phyloP scores from a whole-genome alignment of 2,329 filamentous ascomycete species.

The Fusarium citri region DNA sequence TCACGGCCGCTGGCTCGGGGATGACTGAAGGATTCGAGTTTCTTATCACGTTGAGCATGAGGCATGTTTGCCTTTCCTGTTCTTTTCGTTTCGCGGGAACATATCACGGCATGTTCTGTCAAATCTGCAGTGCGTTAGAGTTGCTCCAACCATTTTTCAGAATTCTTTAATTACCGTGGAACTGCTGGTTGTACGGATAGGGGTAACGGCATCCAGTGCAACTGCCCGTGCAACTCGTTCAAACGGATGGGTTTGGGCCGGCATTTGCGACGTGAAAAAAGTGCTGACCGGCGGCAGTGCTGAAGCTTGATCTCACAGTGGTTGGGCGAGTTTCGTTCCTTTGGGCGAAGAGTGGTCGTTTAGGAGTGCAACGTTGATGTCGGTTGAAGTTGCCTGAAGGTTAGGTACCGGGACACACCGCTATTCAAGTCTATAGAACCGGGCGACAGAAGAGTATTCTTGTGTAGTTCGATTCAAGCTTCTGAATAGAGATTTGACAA shows the following conservation, averaged over 20 bases:
- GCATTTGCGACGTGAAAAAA: slow-evolving; percentile 14
- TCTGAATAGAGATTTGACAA: neutral
- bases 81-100: slow-evolving; percentile 3
- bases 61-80: slow-evolving; percentile 29
- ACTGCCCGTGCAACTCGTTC: slow-evolving; percentile 30
- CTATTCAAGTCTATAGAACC: neutral
- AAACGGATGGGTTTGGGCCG: slow-evolving; percentile 16
- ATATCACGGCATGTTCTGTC: slow-evolving; percentile 23
- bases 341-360: neutral
- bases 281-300: slow-evolving; percentile 11
- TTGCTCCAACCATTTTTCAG: slow-evolving; percentile 7
- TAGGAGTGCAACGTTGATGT: slow-evolving; percentile 27
- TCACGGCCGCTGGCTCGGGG: slow-evolving; percentile 12
- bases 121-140: slow-evolving; percentile 9
- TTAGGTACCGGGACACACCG: neutral
- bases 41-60: slow-evolving; percentile 29
- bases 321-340: neutral
- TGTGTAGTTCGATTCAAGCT: neutral
- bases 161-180: slow-evolving; percentile 7
- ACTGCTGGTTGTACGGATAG: slow-evolving; percentile 18
- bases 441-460: neutral
- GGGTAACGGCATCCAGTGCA: slow-evolving; percentile 32
- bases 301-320: neutral
- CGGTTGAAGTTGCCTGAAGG: slow-evolving; percentile 36
- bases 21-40: slow-evolving; percentile 15